A percentile compares a stretch with the other conserved stretches of the same genome.
phyloP scores from a whole-genome alignment of 495 filamentous ascomycete species.

The Penicillium pancosmium region DNA sequence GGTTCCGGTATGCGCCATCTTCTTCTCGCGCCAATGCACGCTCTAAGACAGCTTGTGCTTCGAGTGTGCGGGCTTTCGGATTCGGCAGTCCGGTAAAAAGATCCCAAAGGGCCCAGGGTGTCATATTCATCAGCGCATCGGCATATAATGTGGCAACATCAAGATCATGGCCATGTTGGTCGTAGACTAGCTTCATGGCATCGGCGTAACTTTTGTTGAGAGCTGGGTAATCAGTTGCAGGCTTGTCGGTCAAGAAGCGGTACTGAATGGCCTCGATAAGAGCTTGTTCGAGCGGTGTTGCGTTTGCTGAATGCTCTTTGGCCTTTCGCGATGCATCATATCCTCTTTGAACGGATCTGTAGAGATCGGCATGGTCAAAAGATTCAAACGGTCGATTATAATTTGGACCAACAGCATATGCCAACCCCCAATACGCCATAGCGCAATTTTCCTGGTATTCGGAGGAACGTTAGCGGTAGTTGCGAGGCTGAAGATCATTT shows the following conservation, averaged over 20 bases:
- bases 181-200: slow-evolving; percentile 59
- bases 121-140: slow-evolving; percentile 67
- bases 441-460: slow-evolving; percentile 38
- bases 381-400: slow-evolving; percentile 71
- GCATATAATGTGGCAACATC: slow-evolving; percentile 62
- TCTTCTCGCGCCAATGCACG: slow-evolving; percentile 41
- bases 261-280: slow-evolving; percentile 55
- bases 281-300: slow-evolving; percentile 49
- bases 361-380: slow-evolving; percentile 57
- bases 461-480: no score
- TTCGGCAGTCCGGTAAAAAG: slow-evolving; percentile 56
- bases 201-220: slow-evolving; percentile 57
- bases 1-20: slow-evolving; percentile 45
- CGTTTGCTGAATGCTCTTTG: slow-evolving; percentile 22
- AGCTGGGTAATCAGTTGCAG: slow-evolving; percentile 39
- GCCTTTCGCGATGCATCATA: slow-evolving; percentile 43
- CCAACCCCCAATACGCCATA: slow-evolving; percentile 68
- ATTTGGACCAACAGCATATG: slow-evolving; percentile 64
- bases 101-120: slow-evolving; percentile 65
- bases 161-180: slow-evolving; percentile 49
- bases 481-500: no score
- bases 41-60: slow-evolving; percentile 57
- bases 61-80: slow-evolving; percentile 50
- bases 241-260: slow-evolving; percentile 48
- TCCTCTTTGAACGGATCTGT: slow-evolving; percentile 39